phyloP scores from a whole-genome alignment of 2,329 filamentous ascomycete genomes.

The Aspergillus quadricinctus region DNA sequence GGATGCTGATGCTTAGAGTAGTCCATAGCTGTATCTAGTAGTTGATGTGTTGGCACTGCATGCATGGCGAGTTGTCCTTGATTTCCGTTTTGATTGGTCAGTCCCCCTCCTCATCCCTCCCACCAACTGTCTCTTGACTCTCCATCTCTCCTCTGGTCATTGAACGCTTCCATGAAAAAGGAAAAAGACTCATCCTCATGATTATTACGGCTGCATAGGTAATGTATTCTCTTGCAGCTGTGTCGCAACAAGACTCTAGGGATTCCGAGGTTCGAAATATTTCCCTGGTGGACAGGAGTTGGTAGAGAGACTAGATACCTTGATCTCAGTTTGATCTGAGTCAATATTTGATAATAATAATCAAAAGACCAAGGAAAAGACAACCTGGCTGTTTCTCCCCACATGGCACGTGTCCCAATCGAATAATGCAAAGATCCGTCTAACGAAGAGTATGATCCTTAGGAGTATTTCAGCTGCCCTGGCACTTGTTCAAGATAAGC shows the following conservation, averaged over 20 bases:
- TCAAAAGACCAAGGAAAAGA: no score
- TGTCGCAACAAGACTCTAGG: background rate
- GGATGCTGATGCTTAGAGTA: background rate
- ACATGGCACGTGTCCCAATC: background rate
- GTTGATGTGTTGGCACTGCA: constrained; percentile 27
- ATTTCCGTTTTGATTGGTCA: constrained; percentile 22
- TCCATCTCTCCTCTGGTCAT: background rate
- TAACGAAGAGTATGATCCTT: background rate
- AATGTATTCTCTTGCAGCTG: background rate
- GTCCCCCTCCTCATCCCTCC: constrained; percentile 19
- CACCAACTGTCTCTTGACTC: constrained; percentile 10
- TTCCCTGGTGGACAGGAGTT: background rate
- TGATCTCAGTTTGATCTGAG: no score
- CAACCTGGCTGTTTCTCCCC: background rate
- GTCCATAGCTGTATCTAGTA: background rate
- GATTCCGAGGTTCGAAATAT: background rate
- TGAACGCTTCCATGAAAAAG: background rate
- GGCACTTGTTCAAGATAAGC: background rate
- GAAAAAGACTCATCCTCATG: background rate
- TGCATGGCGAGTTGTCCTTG: constrained; percentile 27
- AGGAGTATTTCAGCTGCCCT: background rate
- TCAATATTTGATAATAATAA: no score
- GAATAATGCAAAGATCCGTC: background rate
- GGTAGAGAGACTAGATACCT: no score
- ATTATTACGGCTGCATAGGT: background rate